Evolutionary conservation across 441 rosid species (phyloP).

Genomic region (Erysimum cheiri): DNA sequence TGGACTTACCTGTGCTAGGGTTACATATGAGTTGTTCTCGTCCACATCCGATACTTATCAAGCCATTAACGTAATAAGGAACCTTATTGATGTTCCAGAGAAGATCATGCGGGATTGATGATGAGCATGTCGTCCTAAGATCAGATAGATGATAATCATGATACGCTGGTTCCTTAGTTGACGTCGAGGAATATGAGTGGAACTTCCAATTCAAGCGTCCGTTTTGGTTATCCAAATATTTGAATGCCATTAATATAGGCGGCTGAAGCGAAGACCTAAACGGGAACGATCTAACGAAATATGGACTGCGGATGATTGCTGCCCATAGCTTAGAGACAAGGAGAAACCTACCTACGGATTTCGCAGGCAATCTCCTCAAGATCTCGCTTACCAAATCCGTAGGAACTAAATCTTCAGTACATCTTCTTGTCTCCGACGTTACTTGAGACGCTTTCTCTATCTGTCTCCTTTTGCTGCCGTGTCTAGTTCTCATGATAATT

Average conservation of each 20-base stretch:
- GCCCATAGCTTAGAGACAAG: constrained; percentile 6
- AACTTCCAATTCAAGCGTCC: not conserved
- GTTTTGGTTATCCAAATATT: not conserved
- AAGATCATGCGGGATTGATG: too few relatives aligned
- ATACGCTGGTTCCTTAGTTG: not conserved
- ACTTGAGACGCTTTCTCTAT: not conserved
- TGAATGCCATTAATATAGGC: not conserved
- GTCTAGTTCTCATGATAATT: not conserved
- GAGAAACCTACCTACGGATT: not conserved
- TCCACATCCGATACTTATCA: not conserved
- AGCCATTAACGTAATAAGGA: not conserved
- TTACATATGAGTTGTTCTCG: not conserved
- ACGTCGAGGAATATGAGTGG: not conserved
- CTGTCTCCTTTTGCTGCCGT: not conserved
- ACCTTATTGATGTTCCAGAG: not conserved
- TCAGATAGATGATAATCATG: not conserved
- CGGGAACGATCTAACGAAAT: not conserved
- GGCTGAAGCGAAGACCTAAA: not conserved
- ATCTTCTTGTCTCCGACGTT: not conserved
- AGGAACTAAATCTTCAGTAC: not conserved
- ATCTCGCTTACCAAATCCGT: constrained; percentile 4
- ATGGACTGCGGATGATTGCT: constrained; percentile 3
- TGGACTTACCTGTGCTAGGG: constrained; percentile 21
- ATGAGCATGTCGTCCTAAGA: not conserved
- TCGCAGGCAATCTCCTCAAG: not conserved